Conservation (phyloP, 345 rosid genomes). For the Murraya koenigii region DNA sequence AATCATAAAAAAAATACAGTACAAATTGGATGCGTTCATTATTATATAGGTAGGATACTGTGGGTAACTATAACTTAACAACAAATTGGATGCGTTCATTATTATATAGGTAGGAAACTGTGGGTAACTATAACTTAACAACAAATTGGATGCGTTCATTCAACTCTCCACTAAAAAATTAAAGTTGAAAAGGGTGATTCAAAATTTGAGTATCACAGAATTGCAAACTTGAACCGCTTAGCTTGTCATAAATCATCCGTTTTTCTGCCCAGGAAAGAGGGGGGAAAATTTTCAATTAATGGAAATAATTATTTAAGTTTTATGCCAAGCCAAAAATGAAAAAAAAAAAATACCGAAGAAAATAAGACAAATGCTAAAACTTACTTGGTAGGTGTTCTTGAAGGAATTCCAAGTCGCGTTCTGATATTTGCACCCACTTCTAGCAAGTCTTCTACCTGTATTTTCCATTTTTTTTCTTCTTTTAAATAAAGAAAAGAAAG, state of each 20-base stretch:
- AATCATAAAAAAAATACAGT: too few relatives aligned
- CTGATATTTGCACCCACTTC: slow-evolving; percentile 46
- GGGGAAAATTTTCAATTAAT: background rate
- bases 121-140: too few relatives aligned
- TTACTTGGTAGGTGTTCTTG: slow-evolving; percentile 24
- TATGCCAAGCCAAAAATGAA: background rate
- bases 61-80: too few relatives aligned
- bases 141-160: too few relatives aligned
- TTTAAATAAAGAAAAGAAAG: too few relatives aligned
- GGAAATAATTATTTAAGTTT: background rate
- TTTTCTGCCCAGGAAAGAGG: background rate
- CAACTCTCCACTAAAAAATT: too few relatives aligned
- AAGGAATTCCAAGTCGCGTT: slow-evolving; percentile 30
- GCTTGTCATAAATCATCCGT: background rate
- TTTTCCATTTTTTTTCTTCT: too few relatives aligned
- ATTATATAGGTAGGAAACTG: too few relatives aligned
- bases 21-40: too few relatives aligned
- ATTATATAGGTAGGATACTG: too few relatives aligned
- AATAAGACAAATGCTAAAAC: background rate
- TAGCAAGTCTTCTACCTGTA: slow-evolving; percentile 46
- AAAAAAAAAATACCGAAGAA: background rate
- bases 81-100: too few relatives aligned
- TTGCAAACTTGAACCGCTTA: background rate
- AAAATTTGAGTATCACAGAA: background rate
- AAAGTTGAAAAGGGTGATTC: background rate